These are phyloP conservation scores for Edaphochlamys debaryana DNA, from an alignment of 139 green algal genomes.

Conservation along the genomic window DNA sequence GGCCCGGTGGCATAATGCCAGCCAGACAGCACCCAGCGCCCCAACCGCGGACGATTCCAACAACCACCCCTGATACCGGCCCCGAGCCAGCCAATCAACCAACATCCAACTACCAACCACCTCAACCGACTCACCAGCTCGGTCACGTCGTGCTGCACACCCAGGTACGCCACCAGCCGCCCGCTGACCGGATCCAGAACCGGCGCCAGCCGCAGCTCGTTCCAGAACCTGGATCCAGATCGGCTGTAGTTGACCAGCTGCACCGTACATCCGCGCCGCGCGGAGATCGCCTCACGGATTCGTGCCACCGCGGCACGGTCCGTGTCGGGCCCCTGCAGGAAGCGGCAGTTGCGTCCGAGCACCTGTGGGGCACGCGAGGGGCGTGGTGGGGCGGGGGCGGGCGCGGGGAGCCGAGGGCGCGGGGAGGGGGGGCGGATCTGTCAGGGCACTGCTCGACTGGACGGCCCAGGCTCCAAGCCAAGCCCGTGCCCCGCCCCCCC, in stretches of 20 bases:
- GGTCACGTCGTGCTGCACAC: conserved; percentile 87
- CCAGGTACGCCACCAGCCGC: conserved; percentile 80
- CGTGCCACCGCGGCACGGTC: conserved; percentile 72
- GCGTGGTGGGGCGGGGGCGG: neutral
- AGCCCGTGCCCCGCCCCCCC: no score
- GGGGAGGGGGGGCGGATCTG: no score
- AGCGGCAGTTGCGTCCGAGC: conserved; percentile 93
- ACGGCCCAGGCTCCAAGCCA: no score
- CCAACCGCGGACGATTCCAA: neutral
- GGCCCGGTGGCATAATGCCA: no score
- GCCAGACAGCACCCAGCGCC: neutral
- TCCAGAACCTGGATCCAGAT: conserved; percentile 88
- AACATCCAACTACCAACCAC: no score
- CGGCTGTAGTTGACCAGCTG: conserved; percentile 94
- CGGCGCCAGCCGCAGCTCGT: conserved; percentile 82
- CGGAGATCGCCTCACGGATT: conserved; percentile 81
- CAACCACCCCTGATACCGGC: no score
- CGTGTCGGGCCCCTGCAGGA: conserved; percentile 89
- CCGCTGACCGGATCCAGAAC: conserved; percentile 56
- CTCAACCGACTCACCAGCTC: conserved; percentile 77
- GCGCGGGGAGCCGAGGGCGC: no score
- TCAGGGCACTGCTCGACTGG: no score
- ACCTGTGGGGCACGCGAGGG: conserved; percentile 28
- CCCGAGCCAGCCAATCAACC: no score
- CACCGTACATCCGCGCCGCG: neutral